Evolutionary conservation across 1,284 basidiomycete species (phyloP), one percentile per base, ranked within the genome.

Genomic region (Termitomyces sp.): DNA sequence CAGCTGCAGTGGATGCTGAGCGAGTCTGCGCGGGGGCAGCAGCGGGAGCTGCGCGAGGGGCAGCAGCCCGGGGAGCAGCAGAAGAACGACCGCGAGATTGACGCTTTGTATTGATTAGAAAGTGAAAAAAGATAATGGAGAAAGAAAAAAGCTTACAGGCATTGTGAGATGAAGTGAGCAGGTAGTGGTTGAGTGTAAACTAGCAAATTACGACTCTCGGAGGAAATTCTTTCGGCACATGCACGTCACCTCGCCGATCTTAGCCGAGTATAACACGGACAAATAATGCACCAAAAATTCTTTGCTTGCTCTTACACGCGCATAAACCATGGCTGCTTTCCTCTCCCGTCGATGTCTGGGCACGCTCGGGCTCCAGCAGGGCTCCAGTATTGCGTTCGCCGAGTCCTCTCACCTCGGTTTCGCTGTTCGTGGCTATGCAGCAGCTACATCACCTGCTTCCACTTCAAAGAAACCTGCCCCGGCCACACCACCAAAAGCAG

Each of bases 1-100:
- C 76, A 49, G 83, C 71, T 55, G 86, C 80, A 28, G 83, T 83
- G 54, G 79, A 78, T 50, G 84, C 80, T 54, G 78, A 74, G 57
- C 84, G 79, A 52, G 81, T 73, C 67, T 81, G 79, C 49, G 78
- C 73, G 30, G 83, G 74, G 39, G 74, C 74, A 37, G 79, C 64
- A 16, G 74, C 71, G 24, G 80, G 70, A 41, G 74, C 74, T 53
- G 58, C 54, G 28, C 56, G 58, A 50, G 80, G 75, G 8, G 56
- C 50, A 46, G 56, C 50, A 46, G 54, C 54, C 33, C 56, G 58
- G 48, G 80, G 75, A 14, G 56, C 50, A 51, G 54, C 48, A 67
- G 80, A 66, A 52, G 70, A 73, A 61, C 80, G 74, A 66, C 71
- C 67, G 59, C 76, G 81, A 51, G 81, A 83, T 68, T 78, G 77